A percentile compares a stretch with the other conserved stretches of the same genome.
These are phyloP conservation scores for Silene coronaria DNA, from an alignment of 179 eudicot genomes.

Conservation along the genomic window DNA sequence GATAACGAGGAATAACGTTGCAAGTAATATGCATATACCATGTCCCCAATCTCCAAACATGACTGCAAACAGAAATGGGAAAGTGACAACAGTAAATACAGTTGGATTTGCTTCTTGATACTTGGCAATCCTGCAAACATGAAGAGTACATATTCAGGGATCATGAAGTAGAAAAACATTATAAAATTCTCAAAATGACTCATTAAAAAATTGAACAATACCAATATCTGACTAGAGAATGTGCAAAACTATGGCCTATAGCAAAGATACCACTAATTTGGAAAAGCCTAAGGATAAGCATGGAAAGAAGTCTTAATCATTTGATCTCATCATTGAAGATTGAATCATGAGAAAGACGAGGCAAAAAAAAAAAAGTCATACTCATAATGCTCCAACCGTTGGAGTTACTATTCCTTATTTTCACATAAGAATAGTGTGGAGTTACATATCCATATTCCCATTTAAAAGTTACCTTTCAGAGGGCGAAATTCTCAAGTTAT, in stretches of 20 bases:
- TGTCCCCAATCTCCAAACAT: conserved; percentile 99
- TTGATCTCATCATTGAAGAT: background rate
- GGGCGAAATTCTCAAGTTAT: background rate
- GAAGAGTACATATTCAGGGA: conserved; percentile 18
- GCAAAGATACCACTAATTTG: background rate
- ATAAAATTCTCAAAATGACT: background rate
- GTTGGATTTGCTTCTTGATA: conserved; percentile 98
- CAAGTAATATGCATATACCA: conserved; percentile 81
- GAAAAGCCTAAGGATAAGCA: background rate
- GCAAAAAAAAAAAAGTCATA: background rate
- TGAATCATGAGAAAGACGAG: background rate
- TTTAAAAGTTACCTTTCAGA: too few species aligned
- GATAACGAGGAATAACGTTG: conserved; percentile 71
- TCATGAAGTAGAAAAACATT: background rate
- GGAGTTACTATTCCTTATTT: background rate
- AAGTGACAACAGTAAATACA: conserved; percentile 76
- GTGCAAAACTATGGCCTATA: background rate
- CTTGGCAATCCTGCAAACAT: conserved; percentile 72
- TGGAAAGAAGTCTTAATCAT: background rate
- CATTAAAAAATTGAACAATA: background rate
- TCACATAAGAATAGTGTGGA: background rate
- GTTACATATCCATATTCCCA: background rate
- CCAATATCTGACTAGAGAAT: background rate
- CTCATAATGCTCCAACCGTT: background rate
- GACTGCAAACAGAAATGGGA: conserved; percentile 96